These are phyloP conservation scores for Yamadazyma diddensiae DNA, from an alignment of 1,139 yeast species.

Conservation along the genomic window DNA sequence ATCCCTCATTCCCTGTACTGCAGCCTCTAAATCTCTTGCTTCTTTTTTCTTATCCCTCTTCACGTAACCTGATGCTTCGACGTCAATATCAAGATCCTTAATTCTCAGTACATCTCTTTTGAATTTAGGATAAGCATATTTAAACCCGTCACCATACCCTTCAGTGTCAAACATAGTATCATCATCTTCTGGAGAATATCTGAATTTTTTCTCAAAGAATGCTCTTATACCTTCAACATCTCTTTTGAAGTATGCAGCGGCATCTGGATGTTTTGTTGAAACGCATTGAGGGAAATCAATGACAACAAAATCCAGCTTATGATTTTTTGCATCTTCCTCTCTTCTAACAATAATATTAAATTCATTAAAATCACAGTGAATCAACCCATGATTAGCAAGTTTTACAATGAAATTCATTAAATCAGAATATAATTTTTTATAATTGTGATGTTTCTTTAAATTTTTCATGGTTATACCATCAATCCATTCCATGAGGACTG, in stretches of 20 bases:
- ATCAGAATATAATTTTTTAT: slow-evolving; percentile 72
- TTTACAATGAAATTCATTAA: slow-evolving; percentile 84
- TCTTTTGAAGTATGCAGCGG: slow-evolving; percentile 80
- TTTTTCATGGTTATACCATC: slow-evolving; percentile 89
- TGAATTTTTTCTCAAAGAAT: slow-evolving; percentile 77
- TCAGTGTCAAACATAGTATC: slow-evolving; percentile 68
- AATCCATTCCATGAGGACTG: slow-evolving; percentile 88
- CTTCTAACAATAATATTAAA: slow-evolving; percentile 87
- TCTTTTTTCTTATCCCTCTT: slow-evolving; percentile 56
- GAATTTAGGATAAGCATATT: slow-evolving; percentile 77
- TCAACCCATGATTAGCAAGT: slow-evolving; percentile 82
- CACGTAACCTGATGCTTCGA: slow-evolving; percentile 88
- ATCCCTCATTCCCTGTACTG: slow-evolving; percentile 63
- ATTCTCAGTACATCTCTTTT: slow-evolving; percentile 68
- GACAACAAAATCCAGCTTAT: slow-evolving; percentile 71
- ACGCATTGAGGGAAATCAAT: slow-evolving; percentile 99
- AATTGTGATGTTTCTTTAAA: slow-evolving; percentile 63
- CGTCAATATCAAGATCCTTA: slow-evolving; percentile 72
- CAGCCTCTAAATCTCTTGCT: slow-evolving; percentile 68
- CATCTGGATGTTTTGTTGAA: slow-evolving; percentile 86
- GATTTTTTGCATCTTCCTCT: slow-evolving; percentile 46
- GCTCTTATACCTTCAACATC: slow-evolving; percentile 87
- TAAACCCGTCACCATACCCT: slow-evolving; percentile 78
- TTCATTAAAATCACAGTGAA: slow-evolving; percentile 97
- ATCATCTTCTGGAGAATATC: slow-evolving; percentile 65